A percentile compares a stretch with the other conserved stretches of the same genome.
These are phyloP conservation scores for Acanthamoeba triangularis DNA, from an alignment of 208 protist genomes.

Conservation along the genomic window DNA sequence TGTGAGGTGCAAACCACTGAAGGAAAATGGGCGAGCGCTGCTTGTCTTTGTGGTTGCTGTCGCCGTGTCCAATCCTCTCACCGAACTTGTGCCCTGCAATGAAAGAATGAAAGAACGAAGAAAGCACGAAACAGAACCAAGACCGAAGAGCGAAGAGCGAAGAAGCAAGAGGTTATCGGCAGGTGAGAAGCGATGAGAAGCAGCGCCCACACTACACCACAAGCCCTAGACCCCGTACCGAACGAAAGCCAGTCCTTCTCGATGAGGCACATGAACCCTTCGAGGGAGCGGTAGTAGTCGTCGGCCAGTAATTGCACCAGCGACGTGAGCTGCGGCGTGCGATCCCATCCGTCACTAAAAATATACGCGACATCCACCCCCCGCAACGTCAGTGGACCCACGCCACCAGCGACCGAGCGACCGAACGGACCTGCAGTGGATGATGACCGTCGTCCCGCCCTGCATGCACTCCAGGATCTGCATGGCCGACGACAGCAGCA, in stretches of 20 bases:
- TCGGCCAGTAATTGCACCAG: conserved; percentile 95
- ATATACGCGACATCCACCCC: not conserved
- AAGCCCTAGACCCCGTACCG: conserved; percentile 83
- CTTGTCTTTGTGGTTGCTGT: conserved; percentile 73
- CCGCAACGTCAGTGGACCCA: too few species aligned
- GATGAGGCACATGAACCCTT: conserved; percentile 96
- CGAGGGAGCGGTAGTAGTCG: conserved; percentile 96
- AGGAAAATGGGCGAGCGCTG: conserved; percentile 94
- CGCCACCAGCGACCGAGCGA: not conserved
- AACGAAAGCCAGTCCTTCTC: conserved; percentile 98
- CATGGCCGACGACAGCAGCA: conserved; percentile 61
- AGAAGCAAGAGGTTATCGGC: not conserved
- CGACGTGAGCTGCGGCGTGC: conserved; percentile 94
- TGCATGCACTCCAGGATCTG: conserved; percentile 66
- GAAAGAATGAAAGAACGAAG: not conserved
- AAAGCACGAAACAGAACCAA: not conserved
- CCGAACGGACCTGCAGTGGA: conserved; percentile 27
- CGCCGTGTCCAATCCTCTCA: conserved; percentile 91
- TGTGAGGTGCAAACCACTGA: conserved; percentile 85
- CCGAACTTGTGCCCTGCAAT: conserved; percentile 65
- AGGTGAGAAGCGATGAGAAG: not conserved
- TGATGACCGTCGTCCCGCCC: conserved; percentile 38
- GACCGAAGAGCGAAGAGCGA: too few species aligned
- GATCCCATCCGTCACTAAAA: conserved; percentile 86
- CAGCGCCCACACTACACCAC: not conserved